Evolutionary conservation across 352 stramenopile genomes (phyloP), one percentile per base, ranked within the genome.

Genomic region (Globisporangium nagaii): DNA sequence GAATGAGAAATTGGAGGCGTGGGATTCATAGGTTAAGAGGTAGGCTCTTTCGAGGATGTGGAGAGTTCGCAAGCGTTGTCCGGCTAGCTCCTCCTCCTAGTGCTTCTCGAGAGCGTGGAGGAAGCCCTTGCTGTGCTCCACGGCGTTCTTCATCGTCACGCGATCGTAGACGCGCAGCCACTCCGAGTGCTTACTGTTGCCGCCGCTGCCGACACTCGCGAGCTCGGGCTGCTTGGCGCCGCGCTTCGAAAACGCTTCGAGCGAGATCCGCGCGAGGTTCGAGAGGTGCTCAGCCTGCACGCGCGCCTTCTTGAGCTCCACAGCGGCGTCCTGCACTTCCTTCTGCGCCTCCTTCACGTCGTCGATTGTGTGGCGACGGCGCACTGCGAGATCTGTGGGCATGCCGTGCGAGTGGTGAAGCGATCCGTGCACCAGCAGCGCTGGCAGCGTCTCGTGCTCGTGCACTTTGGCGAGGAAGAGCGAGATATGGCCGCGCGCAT

Each of bases 301-400:
- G 3, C 81, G 73, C 20, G 81, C 81, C 27, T 89, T 78, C 61
- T 86, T 90, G 44, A 94, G 70, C 49, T 86, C 74, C n/a, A 73
- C 63, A 0, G 79, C 69, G 34, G 83, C 79, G 20, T 84, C 68
- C 0, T 77, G 71, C 4, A 90, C 73, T 20, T 88, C 73, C 28
- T 88, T 90, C 47, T 92, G 75, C 0, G 78, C 79, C 7, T 79
- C 71, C 42, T 89, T 86, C 20, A 90, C 79, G 24, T 92, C 81
- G 45, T 92, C 84, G 50, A 85, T 82, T 22, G 84, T 90, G 54
- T 92, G 84, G 27, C 84, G 84, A 56, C 82, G 79, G 10, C 84
- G 84, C 25, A 82, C 63, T 8, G 54, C 62, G 10, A 90, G 62
- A 19, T 93, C 77, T 2, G 60, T 75, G 0, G 73, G 65, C n/a